Base-by-base conservation (phyloP, 305 asterid species). In the Andrographis paniculata region DNA sequence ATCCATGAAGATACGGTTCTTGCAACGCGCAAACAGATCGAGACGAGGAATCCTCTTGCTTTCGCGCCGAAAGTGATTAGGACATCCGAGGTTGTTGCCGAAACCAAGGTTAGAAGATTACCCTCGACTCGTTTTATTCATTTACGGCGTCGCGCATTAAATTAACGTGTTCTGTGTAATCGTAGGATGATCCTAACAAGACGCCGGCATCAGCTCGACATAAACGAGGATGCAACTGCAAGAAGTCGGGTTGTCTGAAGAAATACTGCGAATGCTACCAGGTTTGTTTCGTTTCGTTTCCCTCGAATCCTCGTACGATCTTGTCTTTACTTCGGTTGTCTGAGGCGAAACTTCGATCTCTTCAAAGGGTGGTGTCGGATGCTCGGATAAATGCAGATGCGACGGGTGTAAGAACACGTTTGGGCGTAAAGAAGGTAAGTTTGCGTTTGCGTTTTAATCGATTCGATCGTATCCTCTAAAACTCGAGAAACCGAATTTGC, bases 151-250 rank as follows among this genome's bases (percentile, higher is more conserved):
- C 28, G 16, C 11, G n/a, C n/a, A n/a, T n/a, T n/a, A 22, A 9
- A 11, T 33, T 20, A 0, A 46, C 2, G 11, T 46, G 1, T n/a
- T 15, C 24, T 35, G 18, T 14, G 57, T 56, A 42, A 14, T 65
- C 58, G 56, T 69, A 84, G 94, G 93, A 78, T 11, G 96, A 87
- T 61, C 69, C 79, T 41, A 80, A 78, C 71, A 81, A 79, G 61
- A 92, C 99, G 23, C 99, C 99, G 37, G 95, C 96, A 58, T 92
- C 99, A 43, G 95, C 96, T 39, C 84, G 99, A 50, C 99, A 91
- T 62, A 91, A 91, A 60, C 61, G 96, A 72, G 99, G 99, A 62
- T 91, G 99, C 79, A 91, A 87, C 78, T 91, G 99, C 85, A 91
- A 87, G 38, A 91, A 91, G 59, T 91, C 99, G 0, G 93, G 94